A percentile compares a stretch with the other conserved stretches of the same genome.
Evolutionary conservation across 2,329 filamentous ascomycete genomes (phyloP).

Genomic region (Penicillium sp.): DNA sequence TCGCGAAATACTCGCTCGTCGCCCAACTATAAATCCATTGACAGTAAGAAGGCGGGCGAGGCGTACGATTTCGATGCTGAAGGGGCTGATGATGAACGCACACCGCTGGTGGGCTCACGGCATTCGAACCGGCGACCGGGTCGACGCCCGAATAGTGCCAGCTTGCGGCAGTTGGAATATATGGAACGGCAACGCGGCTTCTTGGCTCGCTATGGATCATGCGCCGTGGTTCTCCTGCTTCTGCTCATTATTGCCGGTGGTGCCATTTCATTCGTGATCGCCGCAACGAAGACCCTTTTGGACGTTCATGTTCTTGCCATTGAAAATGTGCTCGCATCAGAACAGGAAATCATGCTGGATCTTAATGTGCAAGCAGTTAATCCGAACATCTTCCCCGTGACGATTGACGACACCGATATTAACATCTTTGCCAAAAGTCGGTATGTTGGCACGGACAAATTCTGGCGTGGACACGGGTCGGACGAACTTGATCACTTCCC

Average conservation of each 20-base stretch:
- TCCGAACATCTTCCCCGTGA: slow-evolving; percentile 85
- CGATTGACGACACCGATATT: slow-evolving; percentile 79
- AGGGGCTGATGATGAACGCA: slow-evolving; percentile 80
- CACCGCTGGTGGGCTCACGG: slow-evolving; percentile 68
- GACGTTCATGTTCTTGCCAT: slow-evolving; percentile 76
- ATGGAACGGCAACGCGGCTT: slow-evolving; percentile 61
- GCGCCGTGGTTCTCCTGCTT: slow-evolving; percentile 76
- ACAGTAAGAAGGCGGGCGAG: slow-evolving; percentile 56
- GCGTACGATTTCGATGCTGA: slow-evolving; percentile 75
- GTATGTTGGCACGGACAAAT: slow-evolving; percentile 63
- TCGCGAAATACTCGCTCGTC: slow-evolving; percentile 63
- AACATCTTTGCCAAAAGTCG: slow-evolving; percentile 94
- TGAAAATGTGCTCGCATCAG: slow-evolving; percentile 83
- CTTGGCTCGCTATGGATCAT: slow-evolving; percentile 76
- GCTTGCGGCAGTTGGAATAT: slow-evolving; percentile 67
- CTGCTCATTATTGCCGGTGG: slow-evolving; percentile 77
- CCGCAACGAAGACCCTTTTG: slow-evolving; percentile 79
- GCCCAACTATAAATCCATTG: slow-evolving; percentile 46
- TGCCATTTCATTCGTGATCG: slow-evolving; percentile 81
- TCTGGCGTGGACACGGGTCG: slow-evolving; percentile 36
- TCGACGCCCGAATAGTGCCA: slow-evolving; percentile 54
- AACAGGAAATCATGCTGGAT: slow-evolving; percentile 94
- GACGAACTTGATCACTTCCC: slow-evolving; percentile 25
- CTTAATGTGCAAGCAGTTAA: slow-evolving; percentile 83
- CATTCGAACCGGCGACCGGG: slow-evolving; percentile 52